Evolutionary conservation across 306 rosid species (phyloP).

Genomic region (Begonia masoniana): DNA sequence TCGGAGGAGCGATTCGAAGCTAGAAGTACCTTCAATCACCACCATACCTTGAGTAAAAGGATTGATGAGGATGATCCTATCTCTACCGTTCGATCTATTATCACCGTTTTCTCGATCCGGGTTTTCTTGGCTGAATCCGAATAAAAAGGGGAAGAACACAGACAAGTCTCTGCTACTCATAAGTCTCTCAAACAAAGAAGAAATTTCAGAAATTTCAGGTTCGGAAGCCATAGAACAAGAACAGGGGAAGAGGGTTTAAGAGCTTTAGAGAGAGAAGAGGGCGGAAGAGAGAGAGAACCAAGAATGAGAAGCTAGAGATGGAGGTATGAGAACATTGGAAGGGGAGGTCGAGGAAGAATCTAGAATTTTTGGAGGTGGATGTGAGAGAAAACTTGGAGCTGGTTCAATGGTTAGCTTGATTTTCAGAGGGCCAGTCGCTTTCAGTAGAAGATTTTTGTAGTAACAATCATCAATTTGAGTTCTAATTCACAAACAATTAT

Average conservation of each 20-base stretch:
- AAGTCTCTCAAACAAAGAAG: conserved; percentile 32
- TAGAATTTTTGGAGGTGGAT: conserved; percentile 21
- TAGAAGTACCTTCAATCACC: conserved; percentile 42
- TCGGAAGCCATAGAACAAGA: conserved; percentile 44
- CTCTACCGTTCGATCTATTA: not conserved
- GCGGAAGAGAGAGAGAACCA: too few species aligned
- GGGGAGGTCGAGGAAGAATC: conserved; percentile 41
- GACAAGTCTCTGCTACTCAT: conserved; percentile 34
- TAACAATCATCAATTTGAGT: too few species aligned
- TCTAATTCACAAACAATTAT: too few species aligned
- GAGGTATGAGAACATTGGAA: not conserved
- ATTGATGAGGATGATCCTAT: conserved; percentile 48
- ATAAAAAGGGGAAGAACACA: conserved; percentile 39
- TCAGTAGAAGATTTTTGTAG: conserved; percentile 2
- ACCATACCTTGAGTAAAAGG: conserved; percentile 44
- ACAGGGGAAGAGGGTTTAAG: not conserved
- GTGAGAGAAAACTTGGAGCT: not conserved
- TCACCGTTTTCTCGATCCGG: conserved; percentile 4
- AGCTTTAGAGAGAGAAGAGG: not conserved
- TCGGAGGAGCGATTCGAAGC: conserved; percentile 32
- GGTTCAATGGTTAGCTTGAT: too few species aligned
- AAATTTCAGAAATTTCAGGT: conserved; percentile 16
- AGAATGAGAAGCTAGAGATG: too few species aligned
- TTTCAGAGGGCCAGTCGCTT: not conserved
- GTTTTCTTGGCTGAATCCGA: conserved; percentile 25